Evolutionary conservation across 495 filamentous ascomycete genomes (phyloP).

Genomic region (Pyrenula massariospora): DNA sequence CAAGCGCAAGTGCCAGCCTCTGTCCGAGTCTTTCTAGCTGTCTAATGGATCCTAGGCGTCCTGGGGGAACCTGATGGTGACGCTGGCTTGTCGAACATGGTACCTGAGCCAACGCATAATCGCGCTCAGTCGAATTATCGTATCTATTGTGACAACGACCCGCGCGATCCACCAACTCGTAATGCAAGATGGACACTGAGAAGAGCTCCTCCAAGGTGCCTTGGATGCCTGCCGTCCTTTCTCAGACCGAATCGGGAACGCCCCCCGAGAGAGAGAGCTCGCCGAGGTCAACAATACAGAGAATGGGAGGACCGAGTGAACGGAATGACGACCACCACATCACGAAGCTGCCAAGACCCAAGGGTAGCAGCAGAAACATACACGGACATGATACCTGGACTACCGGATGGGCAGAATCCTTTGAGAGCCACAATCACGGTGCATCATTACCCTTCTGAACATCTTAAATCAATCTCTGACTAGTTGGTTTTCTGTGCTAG

Average conservation of each 20-base stretch:
- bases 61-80: background rate
- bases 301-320: background rate
- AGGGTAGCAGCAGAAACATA: background rate
- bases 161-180: no score
- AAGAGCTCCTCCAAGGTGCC: background rate
- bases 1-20: background rate
- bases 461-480: background rate
- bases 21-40: background rate
- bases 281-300: background rate
- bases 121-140: background rate
- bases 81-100: background rate
- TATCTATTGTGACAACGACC: background rate
- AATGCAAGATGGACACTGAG: background rate
- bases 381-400: background rate
- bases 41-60: background rate
- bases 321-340: background rate
- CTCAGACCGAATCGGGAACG: background rate
- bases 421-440: background rate
- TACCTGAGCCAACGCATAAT: background rate
- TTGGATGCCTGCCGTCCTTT: background rate
- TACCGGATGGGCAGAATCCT: background rate
- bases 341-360: background rate
- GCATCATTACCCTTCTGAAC: background rate
- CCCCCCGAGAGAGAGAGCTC: no score
- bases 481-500: background rate